Evolutionary conservation across 805 yeast species (phyloP).

Genomic region (Hanseniaspora lindneri): DNA sequence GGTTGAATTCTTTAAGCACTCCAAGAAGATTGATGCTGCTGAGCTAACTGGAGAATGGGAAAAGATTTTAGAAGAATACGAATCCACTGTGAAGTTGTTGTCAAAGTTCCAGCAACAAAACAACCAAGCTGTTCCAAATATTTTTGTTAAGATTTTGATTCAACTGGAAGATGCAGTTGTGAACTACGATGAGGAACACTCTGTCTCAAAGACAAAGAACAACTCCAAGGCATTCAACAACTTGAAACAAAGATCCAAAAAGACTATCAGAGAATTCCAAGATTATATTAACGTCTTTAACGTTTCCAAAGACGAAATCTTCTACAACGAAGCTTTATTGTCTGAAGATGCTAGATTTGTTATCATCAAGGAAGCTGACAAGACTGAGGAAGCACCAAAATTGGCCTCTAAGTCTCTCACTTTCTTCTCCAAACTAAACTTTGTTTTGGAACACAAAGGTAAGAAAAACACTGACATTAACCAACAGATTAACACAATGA

Average conservation of each 20-base stretch:
- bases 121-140: conserved; percentile 50
- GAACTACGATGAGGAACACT: conserved; percentile 42
- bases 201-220: conserved; percentile 66
- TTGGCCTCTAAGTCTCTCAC: conserved; percentile 21
- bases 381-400: conserved; percentile 15
- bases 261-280: conserved; percentile 59
- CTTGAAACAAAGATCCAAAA: conserved; percentile 76
- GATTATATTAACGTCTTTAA: conserved; percentile 47
- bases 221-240: conserved; percentile 80
- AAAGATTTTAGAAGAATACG: conserved; percentile 61
- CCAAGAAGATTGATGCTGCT: conserved; percentile 56
- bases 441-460: conserved; percentile 82
- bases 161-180: conserved; percentile 58
- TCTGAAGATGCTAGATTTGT: conserved; percentile 24
- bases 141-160: conserved; percentile 55
- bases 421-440: conserved; percentile 60
- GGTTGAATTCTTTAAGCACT: conserved; percentile 66
- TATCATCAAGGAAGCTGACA: conserved; percentile 23
- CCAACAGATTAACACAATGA: conserved; percentile 66
- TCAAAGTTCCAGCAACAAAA: conserved; percentile 68
- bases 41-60: conserved; percentile 71
- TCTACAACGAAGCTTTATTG: conserved; percentile 35
- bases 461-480: conserved; percentile 78
- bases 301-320: conserved; percentile 55
- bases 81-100: conserved; percentile 55